A percentile compares a stretch with the other conserved stretches of the same genome.
Evolutionary conservation across 805 yeast genomes (phyloP).

Genomic region (Saccharomycopsis microspora): DNA sequence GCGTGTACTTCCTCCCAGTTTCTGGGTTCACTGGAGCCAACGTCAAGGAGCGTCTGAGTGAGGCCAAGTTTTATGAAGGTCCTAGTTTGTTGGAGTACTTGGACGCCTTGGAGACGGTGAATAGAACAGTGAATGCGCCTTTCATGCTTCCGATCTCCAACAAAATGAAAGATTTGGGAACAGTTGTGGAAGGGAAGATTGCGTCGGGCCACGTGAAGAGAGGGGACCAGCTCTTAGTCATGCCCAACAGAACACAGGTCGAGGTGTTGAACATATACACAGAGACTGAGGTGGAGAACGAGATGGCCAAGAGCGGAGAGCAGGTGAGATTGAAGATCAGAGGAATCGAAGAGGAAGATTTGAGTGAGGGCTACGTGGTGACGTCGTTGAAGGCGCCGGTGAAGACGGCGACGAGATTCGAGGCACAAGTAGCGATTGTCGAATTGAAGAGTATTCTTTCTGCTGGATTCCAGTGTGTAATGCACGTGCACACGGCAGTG

Average conservation of each 20-base stretch:
- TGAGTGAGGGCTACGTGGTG: slow-evolving; percentile 82
- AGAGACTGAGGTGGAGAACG: slow-evolving; percentile 93
- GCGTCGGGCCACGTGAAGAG: slow-evolving; percentile 91
- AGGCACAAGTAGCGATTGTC: slow-evolving; percentile 94
- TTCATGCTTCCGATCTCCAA: slow-evolving; percentile 95
- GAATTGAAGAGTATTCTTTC: slow-evolving; percentile 92
- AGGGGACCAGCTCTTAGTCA: slow-evolving; percentile 61
- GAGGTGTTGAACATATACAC: slow-evolving; percentile 84
- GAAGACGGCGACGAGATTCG: slow-evolving; percentile 79
- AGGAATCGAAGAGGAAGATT: slow-evolving; percentile 96
- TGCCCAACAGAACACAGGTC: slow-evolving; percentile 83
- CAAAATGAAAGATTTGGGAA: slow-evolving; percentile 95
- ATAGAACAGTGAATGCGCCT: slow-evolving; percentile 87
- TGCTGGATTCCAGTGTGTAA: slow-evolving; percentile 93
- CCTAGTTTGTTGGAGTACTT: slow-evolving; percentile 86
- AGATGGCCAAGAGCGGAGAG: slow-evolving; percentile 87
- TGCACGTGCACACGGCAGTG: slow-evolving; percentile 97
- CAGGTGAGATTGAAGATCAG: slow-evolving; percentile 88
- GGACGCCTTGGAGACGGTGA: slow-evolving; percentile 69
- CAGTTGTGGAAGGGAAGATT: slow-evolving; percentile 95
- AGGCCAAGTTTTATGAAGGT: slow-evolving; percentile 85
- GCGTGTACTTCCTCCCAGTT: slow-evolving; percentile 89
- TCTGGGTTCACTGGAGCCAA: slow-evolving; percentile 98
- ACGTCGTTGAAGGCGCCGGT: slow-evolving; percentile 83
- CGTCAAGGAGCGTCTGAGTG: slow-evolving; percentile 70